Evolutionary conservation across 495 filamentous ascomycete species (phyloP), one percentile per base, ranked within the genome.

Genomic region (Trichoderma asperelloides): DNA sequence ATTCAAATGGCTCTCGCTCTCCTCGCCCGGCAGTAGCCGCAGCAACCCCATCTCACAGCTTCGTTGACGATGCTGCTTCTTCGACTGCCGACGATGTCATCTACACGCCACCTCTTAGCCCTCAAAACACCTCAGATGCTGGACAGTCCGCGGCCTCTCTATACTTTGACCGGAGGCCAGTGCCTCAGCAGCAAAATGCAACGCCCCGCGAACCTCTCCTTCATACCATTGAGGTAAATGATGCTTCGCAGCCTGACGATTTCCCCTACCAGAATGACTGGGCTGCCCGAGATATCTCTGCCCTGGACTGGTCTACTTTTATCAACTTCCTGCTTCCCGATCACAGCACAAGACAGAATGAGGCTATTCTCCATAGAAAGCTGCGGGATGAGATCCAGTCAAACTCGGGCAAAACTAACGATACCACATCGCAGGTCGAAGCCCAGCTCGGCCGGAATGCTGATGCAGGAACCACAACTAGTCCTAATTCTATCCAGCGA

Each of bases 241-340:
- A 67, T 15, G 64, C 68, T 39, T 71, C 71, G 55, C 64, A 68
- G 11, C 74, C 74, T 6, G 68, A 72, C 23, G 69, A 70, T 28
- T 72, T 81, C 37, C 78, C 78, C 1, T 79, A 74, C 47, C 74
- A 74, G 15, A 23, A 40, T n/a, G 69, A 68, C 47, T 72, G 74
- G 39, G 67, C 63, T 0, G 68, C 68, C 8, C 75, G 77, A 30
- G 81, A 81, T 65, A 74, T 80, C 12, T 73, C 71, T 18, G 65
- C 72, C 16, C 71, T 79, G 67, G 81, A 85, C 65, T 85, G 82
- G 82, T 72, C 73, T 65, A 83, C 82, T 0, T 84, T 85, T 67
- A 66, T 80, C 21, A 83, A 84, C 67, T 79, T 76, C 66, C 69
- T 78, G 65, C 51, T 78, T 23, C 79, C 75, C 11, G 67, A 76